A percentile compares a stretch with the other conserved stretches of the same genome.
phyloP scores from a whole-genome alignment of 2,329 filamentous ascomycete genomes.

The Colletotrichum phormii region DNA sequence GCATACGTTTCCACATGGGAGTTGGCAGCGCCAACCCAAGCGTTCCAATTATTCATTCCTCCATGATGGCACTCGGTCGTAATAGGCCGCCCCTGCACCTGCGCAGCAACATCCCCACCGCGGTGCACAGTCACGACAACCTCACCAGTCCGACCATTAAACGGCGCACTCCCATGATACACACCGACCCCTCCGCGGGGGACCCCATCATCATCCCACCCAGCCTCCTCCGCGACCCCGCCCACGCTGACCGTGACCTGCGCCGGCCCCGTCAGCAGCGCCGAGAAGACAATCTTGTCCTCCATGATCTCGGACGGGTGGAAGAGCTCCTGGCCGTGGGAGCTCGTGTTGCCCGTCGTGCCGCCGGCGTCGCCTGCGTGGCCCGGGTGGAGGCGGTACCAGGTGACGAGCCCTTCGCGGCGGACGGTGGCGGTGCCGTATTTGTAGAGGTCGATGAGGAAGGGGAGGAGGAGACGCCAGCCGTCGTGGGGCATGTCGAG shows the following conservation, averaged over 20 bases:
- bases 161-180: slow-evolving; percentile 45
- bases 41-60: slow-evolving; percentile 38
- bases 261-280: slow-evolving; percentile 42
- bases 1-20: slow-evolving; percentile 6
- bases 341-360: slow-evolving; percentile 44
- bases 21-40: slow-evolving; percentile 27
- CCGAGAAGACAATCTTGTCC: slow-evolving; percentile 41
- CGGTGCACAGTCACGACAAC: slow-evolving; percentile 39
- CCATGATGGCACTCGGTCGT: slow-evolving; percentile 21
- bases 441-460: slow-evolving; percentile 49
- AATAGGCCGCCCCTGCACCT: slow-evolving; percentile 30
- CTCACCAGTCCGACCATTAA: slow-evolving; percentile 40
- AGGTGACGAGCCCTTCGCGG: slow-evolving; percentile 41
- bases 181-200: slow-evolving; percentile 44
- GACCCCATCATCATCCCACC: slow-evolving; percentile 40
- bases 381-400: slow-evolving; percentile 42
- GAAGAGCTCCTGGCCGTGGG: slow-evolving; percentile 41
- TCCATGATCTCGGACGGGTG: slow-evolving; percentile 39
- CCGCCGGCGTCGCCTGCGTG: slow-evolving; percentile 40
- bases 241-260: slow-evolving; percentile 44
- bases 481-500: slow-evolving; percentile 60
- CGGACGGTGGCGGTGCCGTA: slow-evolving; percentile 40
- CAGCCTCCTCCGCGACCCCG: slow-evolving; percentile 27
- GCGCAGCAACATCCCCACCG: slow-evolving; percentile 5
- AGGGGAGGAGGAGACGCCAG: slow-evolving; percentile 60